A percentile compares a stretch with the other conserved stretches of the same genome.
These are phyloP conservation scores for Chaetoceros tenuissimus DNA, from an alignment of 108 stramenopile genomes.

Conservation along the genomic window DNA sequence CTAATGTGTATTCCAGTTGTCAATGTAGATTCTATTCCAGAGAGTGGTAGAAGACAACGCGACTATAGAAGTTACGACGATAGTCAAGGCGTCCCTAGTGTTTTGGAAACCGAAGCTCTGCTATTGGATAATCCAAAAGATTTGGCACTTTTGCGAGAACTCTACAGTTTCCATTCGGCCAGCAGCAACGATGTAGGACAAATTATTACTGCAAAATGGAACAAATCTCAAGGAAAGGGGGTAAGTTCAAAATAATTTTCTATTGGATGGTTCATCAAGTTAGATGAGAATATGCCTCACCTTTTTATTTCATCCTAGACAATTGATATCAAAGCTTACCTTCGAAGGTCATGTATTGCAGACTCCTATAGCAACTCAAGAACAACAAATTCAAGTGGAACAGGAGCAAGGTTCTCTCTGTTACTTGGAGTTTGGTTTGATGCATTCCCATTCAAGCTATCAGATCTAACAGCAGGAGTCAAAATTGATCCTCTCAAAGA, in stretches of 20 bases:
- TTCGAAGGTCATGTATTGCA: not conserved
- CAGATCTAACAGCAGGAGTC: slow-evolving; percentile 1
- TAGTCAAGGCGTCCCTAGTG: not conserved
- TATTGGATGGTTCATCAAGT: too few relatives aligned
- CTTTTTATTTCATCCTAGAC: not conserved
- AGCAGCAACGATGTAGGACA: not conserved
- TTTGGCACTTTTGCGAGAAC: not conserved
- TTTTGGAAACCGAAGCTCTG: slow-evolving; percentile 1
- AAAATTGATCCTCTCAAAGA: not conserved
- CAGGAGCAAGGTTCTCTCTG: not conserved
- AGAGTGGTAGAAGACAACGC: not conserved
- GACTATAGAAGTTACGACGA: not conserved
- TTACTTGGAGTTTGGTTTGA: slow-evolving; percentile 10
- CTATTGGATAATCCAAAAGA: slow-evolving; percentile 3
- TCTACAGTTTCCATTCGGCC: not conserved
- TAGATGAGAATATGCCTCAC: not conserved
- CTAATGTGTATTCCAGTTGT: slow-evolving; percentile 2
- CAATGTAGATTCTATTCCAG: not conserved
- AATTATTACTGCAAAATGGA: slow-evolving; percentile 2
- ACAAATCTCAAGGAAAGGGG: slow-evolving; percentile 4
- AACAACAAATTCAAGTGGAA: too few relatives aligned
- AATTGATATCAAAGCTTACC: not conserved
- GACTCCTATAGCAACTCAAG: not conserved
- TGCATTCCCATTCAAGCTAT: slow-evolving; percentile 5
- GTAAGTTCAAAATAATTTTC: slow-evolving; percentile 2